Base-by-base conservation (phyloP, 2,329 filamentous ascomycete genomes). In the Claviceps pusilla region DNA sequence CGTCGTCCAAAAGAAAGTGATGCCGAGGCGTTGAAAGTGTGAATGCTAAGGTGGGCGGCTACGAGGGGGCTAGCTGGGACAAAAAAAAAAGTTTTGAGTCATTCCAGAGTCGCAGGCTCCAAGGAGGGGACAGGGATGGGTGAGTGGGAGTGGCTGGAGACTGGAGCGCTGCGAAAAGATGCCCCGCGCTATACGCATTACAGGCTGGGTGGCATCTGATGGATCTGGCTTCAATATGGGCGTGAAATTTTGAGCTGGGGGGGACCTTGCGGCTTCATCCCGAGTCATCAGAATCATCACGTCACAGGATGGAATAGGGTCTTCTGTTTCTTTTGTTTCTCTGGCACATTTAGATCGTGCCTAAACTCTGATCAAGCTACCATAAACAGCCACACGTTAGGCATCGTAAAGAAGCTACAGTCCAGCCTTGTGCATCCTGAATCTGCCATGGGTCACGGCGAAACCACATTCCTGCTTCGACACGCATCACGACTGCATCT, bases 11-110 rank as follows among this genome's bases (percentile, higher is more conserved):
- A 33, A n/a, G 6, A 19, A 19, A 33, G 9, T 33, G 31, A 19
- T 35, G 16, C 2, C 31, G 24, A 42, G 28, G 16, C 14, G 45
- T 46, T 19, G 37, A 31, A 29, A 16, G 29, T 28, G 35, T 19
- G 31, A 12, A 19, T 19, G 7, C 47, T 16, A 35, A 35, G 11
- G 31, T 43, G 16, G 24, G 35, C 31, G 35, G 48, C 16, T 50
- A 48, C 55, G 16, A 51, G 9, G 48, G 46, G 41, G 49, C 52
- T 42, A 53, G 53, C 50, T 54, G 56, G 55, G 53, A 19, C 49
- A 31, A 59, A 55, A 59, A 51, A 56, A 24, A 24, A 24, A 24
- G 24, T 62, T 69, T 69, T 66, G 69, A 69, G 65, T 68, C 66
- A 69, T 64, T 33, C 9, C 31, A 33, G 9, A 6, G 31, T 33